Base-by-base conservation (phyloP, 1,284 basidiomycete genomes). In the Kalmanozyma brasiliensis region DNA sequence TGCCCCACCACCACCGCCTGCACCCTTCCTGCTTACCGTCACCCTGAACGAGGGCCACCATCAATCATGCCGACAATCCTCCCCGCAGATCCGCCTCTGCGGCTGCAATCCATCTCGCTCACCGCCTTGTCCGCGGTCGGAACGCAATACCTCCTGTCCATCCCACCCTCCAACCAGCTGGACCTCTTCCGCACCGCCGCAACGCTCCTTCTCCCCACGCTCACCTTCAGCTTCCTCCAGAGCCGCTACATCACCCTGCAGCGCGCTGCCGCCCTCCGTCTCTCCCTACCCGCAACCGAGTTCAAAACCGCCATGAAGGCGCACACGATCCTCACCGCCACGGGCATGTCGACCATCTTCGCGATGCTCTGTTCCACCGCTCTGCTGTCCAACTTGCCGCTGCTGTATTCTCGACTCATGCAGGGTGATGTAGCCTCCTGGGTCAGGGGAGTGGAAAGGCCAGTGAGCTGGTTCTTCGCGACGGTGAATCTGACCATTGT, bases 321-420 rank as follows among this genome's bases (percentile, higher is more conserved):
- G 2, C 44, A 44, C 11, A 58, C 51, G 4, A 23, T 64, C 4
- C 34, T 64, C 0, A 48, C 40, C 1, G 9, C 40, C 5, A 26
- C n/a, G 4, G 61, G 61, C 1, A 46, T 64, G 46, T n/a, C 22
- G 7, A 53, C 46, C 9, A 58, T 64, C 42, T 64, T 45, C 8
- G 2, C n/a, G 8, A 23, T 58, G 29, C 37, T 64, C 1, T 10
- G 36, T 0, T 19, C 33, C 8, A 53, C 61, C 9, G 17, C 41
- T 3, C 1, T 53, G 11, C 38, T 64, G 4, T 36, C 41, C 8
- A 52, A 49, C 23, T 32, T 64, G 8, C 61, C 55, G 13, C 24
- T 45, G 14, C 10, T 46, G 3, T 51, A 52, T 20, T 9, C 13
- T 1, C n/a, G 19, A 2, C 19, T 58, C 23, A 29, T 40, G 35